Base-by-base conservation (phyloP, 1,284 basidiomycete genomes). In the Papiliotrema flavescens region DNA sequence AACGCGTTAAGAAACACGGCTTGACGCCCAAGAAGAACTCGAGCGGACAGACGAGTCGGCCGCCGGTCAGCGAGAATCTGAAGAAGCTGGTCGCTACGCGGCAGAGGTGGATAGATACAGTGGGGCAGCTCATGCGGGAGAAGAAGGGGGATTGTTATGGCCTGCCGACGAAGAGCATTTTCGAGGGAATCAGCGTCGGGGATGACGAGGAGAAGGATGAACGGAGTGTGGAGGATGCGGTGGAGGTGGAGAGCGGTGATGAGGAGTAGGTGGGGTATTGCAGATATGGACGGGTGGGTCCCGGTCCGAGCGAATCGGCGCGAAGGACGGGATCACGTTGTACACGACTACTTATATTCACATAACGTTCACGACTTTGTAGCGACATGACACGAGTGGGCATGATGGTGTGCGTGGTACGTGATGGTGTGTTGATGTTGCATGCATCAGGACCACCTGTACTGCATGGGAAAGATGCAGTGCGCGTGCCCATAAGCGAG, bases 11-110 rank as follows among this genome's bases (percentile, higher is more conserved):
- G 54, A 72, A 75, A 47, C 75, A 80, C 41, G 80, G 80, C n/a
- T 78, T 85, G 22, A 88, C 85, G 64, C 70, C 82, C 37, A 88
- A 87, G 70, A 80, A 88, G 57, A 86, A 85, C 79, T 85, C 86
- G 70, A 84, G 86, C 53, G 80, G 74, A 2, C 46, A 39, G 1
- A 45, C 51, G 22, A 60, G 56, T 85, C 75, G 90, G 20, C 70
- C 71, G 15, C 79, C 83, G 14, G 82, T 93, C n/a, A 82, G 84
- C 26, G 86, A 90, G 22, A 81, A 84, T 63, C 74, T 94, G 56
- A 82, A 81, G 66, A 80, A 83, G 52, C 79, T 89, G 26, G 84
- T 93, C 11, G 81, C 83, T 53, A 86, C 84, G 53, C 79, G 91
- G 37, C 75, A 82, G 59, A 78, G 84, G 59, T 91, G 89, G 85